These are phyloP conservation scores for Solanum gracilifrons DNA, from an alignment of 257 asterid genomes.

Conservation along the genomic window DNA sequence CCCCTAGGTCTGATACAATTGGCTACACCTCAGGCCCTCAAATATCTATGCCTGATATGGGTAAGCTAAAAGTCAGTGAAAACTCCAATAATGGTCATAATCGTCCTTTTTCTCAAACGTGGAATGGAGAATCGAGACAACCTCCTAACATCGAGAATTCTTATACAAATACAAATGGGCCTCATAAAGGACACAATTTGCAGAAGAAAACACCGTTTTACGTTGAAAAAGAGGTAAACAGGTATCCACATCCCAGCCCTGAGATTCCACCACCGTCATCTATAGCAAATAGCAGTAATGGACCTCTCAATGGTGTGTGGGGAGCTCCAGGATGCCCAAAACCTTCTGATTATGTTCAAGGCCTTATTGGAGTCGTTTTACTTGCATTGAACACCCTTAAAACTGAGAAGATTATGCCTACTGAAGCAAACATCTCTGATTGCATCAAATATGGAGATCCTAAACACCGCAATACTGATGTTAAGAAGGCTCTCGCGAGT, in stretches of 20 bases:
- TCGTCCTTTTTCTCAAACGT: slow-evolving; percentile 12
- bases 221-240: slow-evolving; percentile 30
- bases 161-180: slow-evolving; percentile 15
- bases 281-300: slow-evolving; percentile 19
- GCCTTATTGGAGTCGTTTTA: slow-evolving; percentile 66
- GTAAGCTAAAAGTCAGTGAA: slow-evolving; percentile 22
- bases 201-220: slow-evolving; percentile 26
- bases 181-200: slow-evolving; percentile 38
- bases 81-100: slow-evolving; percentile 15
- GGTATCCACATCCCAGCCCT: slow-evolving; percentile 29
- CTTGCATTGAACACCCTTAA: slow-evolving; percentile 78
- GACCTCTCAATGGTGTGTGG: slow-evolving; percentile 36
- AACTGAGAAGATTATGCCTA: slow-evolving; percentile 76
- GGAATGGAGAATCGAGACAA: slow-evolving; percentile 49
- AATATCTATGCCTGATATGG: slow-evolving; percentile 20
- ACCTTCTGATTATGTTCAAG: slow-evolving; percentile 66
- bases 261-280: slow-evolving; percentile 32
- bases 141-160: slow-evolving; percentile 26
- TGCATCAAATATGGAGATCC: slow-evolving; percentile 67
- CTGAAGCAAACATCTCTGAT: slow-evolving; percentile 65
- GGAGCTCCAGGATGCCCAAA: slow-evolving; percentile 63
- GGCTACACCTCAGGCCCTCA: slow-evolving; percentile 19
- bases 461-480: slow-evolving; percentile 64
- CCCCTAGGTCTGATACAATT: slow-evolving; percentile 18
- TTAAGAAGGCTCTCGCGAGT: slow-evolving; percentile 69